A percentile compares a stretch with the other conserved stretches of the same genome.
Evolutionary conservation across 208 protist species (phyloP).

Genomic region (Naegleria lovaniensis): DNA sequence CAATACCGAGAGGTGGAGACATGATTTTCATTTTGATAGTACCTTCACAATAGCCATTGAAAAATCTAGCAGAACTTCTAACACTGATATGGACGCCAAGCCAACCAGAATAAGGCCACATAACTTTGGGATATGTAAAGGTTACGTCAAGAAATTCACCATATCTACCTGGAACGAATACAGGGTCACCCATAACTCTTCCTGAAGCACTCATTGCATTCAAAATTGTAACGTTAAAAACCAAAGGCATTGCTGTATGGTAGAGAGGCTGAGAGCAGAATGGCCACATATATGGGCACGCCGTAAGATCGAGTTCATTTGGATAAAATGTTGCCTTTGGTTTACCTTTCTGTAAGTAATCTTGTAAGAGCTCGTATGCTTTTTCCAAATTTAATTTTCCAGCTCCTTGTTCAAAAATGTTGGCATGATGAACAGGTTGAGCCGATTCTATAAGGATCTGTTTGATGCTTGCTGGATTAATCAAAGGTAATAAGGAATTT

Average conservation of each 20-base stretch:
- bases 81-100: constrained; percentile 52
- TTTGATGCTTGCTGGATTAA: constrained; percentile 70
- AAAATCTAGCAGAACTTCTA: background rate
- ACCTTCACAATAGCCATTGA: background rate
- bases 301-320: constrained; percentile 46
- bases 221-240: constrained; percentile 84
- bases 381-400: constrained; percentile 59
- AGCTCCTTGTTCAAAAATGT: constrained; percentile 66
- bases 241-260: constrained; percentile 55
- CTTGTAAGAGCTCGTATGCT: constrained; percentile 41
- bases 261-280: constrained; percentile 79
- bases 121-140: constrained; percentile 36
- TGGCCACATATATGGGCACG: constrained; percentile 81
- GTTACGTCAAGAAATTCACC: constrained; percentile 31
- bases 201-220: constrained; percentile 59
- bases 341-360: constrained; percentile 34
- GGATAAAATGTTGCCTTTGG: constrained; percentile 48
- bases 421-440: constrained; percentile 36
- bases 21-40: background rate
- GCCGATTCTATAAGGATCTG: constrained; percentile 56
- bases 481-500: background rate
- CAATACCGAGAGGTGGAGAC: background rate
- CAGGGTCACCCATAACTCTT: constrained; percentile 29
- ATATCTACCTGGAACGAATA: constrained; percentile 29
- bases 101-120: constrained; percentile 74